Evolutionary conservation across 139 green algal species (phyloP).

Genomic region (Micromonas commoda): DNA sequence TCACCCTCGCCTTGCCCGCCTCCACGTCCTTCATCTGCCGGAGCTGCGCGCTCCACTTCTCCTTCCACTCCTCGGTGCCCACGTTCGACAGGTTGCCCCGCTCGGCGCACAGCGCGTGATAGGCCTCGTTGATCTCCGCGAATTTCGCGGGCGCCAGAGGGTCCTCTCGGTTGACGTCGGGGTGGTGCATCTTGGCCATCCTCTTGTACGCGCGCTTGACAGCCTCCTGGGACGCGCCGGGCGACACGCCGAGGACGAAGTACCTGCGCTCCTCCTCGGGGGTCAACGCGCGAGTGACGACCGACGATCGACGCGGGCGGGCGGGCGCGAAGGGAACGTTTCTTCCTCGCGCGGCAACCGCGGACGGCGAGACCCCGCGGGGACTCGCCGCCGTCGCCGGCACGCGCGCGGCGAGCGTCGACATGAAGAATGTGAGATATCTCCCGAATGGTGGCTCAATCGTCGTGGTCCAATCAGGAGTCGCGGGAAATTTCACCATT

Average conservation of each 20-base stretch:
- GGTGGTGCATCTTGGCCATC: constrained; percentile 32
- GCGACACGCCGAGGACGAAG: constrained; percentile 39
- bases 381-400: no score
- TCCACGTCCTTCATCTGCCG: neutral
- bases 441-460: no score
- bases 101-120: constrained; percentile 10
- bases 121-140: constrained; percentile 24
- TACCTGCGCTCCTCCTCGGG: constrained; percentile 29
- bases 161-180: constrained; percentile 26
- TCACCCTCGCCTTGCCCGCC: neutral
- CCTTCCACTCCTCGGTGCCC: neutral
- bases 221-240: constrained; percentile 35
- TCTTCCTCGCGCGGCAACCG: no score
- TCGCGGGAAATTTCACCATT: no score
- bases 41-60: neutral
- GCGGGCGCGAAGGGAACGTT: no score
- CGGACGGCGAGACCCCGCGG: no score
- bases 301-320: no score
- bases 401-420: no score
- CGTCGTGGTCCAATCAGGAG: no score
- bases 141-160: constrained; percentile 22
- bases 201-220: constrained; percentile 46
- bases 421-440: no score
- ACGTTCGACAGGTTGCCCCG: neutral
- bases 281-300: no score